phyloP scores from a whole-genome alignment of 2,329 filamentous ascomycete species.

The Ophiostoma perfectum region DNA sequence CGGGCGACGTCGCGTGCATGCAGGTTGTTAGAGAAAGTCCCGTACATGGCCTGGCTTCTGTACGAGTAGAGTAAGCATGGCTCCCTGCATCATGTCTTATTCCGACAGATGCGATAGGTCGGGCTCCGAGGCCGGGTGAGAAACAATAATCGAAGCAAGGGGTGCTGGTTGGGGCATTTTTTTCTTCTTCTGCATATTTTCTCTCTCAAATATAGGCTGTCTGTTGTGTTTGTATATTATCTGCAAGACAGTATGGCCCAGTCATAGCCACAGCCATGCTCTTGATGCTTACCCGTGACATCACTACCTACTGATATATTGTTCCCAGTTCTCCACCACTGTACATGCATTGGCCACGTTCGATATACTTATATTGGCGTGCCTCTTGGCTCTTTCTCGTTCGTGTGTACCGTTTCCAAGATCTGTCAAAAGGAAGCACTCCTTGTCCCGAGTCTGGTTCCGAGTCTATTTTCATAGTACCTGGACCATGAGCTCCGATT shows the following conservation, averaged over 20 bases:
- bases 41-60: neutral
- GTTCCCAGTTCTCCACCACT: neutral
- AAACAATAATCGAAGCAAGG: neutral
- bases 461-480: too few species aligned
- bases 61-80: too few species aligned
- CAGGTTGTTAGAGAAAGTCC: neutral
- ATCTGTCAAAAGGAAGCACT: too few species aligned
- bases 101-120: neutral
- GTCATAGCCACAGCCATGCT: neutral
- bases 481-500: too few species aligned
- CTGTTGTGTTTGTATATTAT: neutral
- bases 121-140: neutral
- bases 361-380: too few species aligned
- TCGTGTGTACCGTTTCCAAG: too few species aligned
- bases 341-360: neutral
- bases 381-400: too few species aligned
- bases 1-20: neutral
- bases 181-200: neutral
- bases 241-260: neutral
- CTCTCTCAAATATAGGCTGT: too few species aligned
- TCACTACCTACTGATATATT: neutral
- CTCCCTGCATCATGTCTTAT: neutral
- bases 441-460: too few species aligned
- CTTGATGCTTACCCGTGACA: neutral
- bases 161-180: neutral